A percentile compares a stretch with the other conserved stretches of the same genome.
Evolutionary conservation across 2,329 filamentous ascomycete species (phyloP).

Genomic region (Amylocarpus encephaloides): DNA sequence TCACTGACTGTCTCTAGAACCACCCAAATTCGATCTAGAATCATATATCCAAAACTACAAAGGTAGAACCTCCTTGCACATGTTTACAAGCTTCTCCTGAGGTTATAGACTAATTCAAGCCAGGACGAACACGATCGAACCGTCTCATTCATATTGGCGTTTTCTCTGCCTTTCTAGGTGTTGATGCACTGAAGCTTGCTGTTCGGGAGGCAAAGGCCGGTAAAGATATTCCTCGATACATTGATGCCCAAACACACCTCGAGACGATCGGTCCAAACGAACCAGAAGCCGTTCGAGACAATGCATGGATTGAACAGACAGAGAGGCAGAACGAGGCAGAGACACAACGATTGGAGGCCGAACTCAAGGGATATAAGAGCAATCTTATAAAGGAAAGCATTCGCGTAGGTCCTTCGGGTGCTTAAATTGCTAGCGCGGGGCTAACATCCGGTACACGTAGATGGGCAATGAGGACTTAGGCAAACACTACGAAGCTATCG

Average conservation of each 20-base stretch:
- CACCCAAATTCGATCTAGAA: conserved; percentile 86
- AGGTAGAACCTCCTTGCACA: conserved; percentile 44
- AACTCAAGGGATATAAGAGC: conserved; percentile 90
- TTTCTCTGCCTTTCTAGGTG: conserved; percentile 66
- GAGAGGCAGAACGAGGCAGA: conserved; percentile 62
- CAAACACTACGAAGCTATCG: conserved; percentile 71
- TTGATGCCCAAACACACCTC: conserved; percentile 60
- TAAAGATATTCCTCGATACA: conserved; percentile 66
- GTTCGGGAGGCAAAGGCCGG: conserved; percentile 69
- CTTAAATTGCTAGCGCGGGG: not conserved
- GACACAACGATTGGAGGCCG: conserved; percentile 69
- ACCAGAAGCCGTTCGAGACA: conserved; percentile 60
- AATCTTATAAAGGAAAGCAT: conserved; percentile 98
- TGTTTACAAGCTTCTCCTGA: not conserved
- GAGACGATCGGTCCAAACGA: conserved; percentile 58
- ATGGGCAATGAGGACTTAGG: conserved; percentile 95
- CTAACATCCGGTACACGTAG: conserved; percentile 37
- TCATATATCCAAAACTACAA: conserved; percentile 85
- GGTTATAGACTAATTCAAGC: conserved; percentile 3
- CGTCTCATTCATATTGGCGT: conserved; percentile 77
- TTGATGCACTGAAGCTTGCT: conserved; percentile 76
- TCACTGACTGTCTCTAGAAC: conserved; percentile 18
- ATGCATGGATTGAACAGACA: conserved; percentile 66
- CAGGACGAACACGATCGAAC: conserved; percentile 74
- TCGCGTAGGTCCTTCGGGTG: conserved; percentile 48